These are phyloP conservation scores for Clitocybe nebularis DNA, from an alignment of 1,284 basidiomycete species.

Conservation along the genomic window DNA sequence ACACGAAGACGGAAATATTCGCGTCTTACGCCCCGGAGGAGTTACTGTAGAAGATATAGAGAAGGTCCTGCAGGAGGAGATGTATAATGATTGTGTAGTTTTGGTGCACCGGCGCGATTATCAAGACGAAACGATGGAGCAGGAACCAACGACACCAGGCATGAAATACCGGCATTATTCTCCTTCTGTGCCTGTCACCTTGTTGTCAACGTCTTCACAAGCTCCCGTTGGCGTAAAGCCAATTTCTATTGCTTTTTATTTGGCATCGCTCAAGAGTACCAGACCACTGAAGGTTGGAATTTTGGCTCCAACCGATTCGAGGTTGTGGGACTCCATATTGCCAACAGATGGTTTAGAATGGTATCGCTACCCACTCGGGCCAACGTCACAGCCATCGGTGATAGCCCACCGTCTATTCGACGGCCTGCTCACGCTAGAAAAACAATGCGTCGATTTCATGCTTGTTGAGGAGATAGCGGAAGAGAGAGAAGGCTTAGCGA, in stretches of 20 bases:
- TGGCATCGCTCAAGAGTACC: slow-evolving; percentile 35
- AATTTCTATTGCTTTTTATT: slow-evolving; percentile 31
- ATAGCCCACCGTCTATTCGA: slow-evolving; percentile 87
- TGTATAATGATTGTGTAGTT: slow-evolving; percentile 36
- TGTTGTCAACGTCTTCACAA: slow-evolving; percentile 55
- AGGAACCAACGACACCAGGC: slow-evolving; percentile 92
- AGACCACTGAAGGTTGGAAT: slow-evolving; percentile 55
- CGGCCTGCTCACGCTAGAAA: slow-evolving; percentile 81
- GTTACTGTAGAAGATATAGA: slow-evolving; percentile 88
- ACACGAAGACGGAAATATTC: slow-evolving; percentile 65
- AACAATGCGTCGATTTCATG: slow-evolving; percentile 75
- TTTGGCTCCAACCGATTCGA: slow-evolving; percentile 65
- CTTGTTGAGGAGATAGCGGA: slow-evolving; percentile 86
- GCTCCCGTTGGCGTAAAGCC: slow-evolving; percentile 31
- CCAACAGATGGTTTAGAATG: slow-evolving; percentile 43
- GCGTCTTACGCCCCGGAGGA: slow-evolving; percentile 90
- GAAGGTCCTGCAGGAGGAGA: slow-evolving; percentile 46
- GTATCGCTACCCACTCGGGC: slow-evolving; percentile 61
- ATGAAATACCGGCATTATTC: slow-evolving; percentile 99
- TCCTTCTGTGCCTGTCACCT: slow-evolving; percentile 78
- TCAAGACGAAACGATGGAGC: slow-evolving; percentile 58
- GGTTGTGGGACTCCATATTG: slow-evolving; percentile 38
- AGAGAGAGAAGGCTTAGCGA: slow-evolving; percentile 82
- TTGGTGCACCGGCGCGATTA: slow-evolving; percentile 78
- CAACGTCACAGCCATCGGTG: slow-evolving; percentile 52